Base-by-base conservation (phyloP, 495 filamentous ascomycete species). In the Cairneyella variabilis region DNA sequence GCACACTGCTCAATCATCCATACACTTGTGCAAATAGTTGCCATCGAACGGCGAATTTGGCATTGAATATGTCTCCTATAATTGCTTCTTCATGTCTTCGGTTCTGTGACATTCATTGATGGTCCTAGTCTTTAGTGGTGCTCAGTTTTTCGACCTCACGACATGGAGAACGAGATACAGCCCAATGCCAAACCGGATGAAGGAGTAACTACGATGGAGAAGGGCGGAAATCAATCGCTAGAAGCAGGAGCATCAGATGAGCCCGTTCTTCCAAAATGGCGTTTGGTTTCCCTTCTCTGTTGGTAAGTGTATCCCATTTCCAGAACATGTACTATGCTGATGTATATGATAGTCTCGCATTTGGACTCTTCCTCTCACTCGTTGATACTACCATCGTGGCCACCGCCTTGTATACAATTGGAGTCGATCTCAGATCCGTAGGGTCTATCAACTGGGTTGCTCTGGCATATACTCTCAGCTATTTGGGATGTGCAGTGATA, bases 381-480 rank as follows among this genome's bases (percentile, higher is more conserved):
- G 26, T 66, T 18, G 61, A 66, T 39, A 66, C 51, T 12, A 59
- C 63, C 4, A 66, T 66, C n/a, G 53, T 64, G n/a, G 63, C 63
- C 12, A 66, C 61, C 18, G 54, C 61, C 22, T 30, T 66, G 0
- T 64, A 54, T 48, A 61, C 54, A 9, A 66, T 66, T 20, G 56
- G 56, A 3, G 38, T 48, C 11, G 63, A 65, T 20, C 45, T 65
- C 16, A 37, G 59, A n/a, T 57, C 57, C 6, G 45, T 63, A 3
- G 16, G 28, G 4, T 22, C 46, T 14, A 48, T 56, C 17, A 58
- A 53, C 36, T 84, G 79, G 82, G 68, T 85, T 12, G 69, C 83
- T 26, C 78, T 76, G 1, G 68, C 70, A 12, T 85, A 84, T 55
- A 61, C 83, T 12, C 57, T 83, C 37, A 79, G 73, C 2, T 82